Percentiles rank a stretch among this genome's conserved stretches.
Evolutionary conservation across 305 asterid genomes (phyloP).

Genomic region (Andrographis paniculata): DNA sequence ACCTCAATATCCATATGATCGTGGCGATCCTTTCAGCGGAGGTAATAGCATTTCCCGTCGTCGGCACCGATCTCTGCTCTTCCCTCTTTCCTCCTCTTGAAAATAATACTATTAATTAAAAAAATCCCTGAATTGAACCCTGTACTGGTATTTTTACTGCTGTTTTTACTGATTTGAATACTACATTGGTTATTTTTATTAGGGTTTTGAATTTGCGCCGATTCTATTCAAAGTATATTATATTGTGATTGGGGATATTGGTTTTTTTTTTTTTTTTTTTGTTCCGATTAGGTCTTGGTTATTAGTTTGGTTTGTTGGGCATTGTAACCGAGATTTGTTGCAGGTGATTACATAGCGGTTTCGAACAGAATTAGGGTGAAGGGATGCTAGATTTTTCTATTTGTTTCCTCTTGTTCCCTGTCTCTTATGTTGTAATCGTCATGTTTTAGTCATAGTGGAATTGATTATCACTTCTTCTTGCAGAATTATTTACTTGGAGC

Average conservation of each 20-base stretch:
- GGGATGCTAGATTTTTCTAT: background rate
- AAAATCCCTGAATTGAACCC: too few relatives aligned
- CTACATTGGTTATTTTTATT: too few relatives aligned
- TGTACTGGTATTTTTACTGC: too few relatives aligned
- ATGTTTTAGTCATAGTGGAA: background rate
- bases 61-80: background rate
- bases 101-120: too few relatives aligned
- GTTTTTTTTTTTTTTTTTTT: background rate
- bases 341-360: background rate
- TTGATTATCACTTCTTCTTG: slow-evolving; percentile 7
- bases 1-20: too few relatives aligned
- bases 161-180: too few relatives aligned
- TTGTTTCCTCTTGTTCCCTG: background rate
- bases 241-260: background rate
- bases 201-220: background rate
- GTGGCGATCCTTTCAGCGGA: background rate
- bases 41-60: background rate
- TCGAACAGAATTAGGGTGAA: background rate
- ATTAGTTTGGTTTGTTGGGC: background rate
- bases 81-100: background rate
- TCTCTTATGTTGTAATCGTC: background rate
- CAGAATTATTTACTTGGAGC: slow-evolving; percentile 97
- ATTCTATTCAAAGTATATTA: background rate
- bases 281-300: background rate
- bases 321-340: background rate